These are phyloP conservation scores for Penicillium verrucosum DNA, from an alignment of 2,329 filamentous ascomycete species.

Conservation along the genomic window DNA sequence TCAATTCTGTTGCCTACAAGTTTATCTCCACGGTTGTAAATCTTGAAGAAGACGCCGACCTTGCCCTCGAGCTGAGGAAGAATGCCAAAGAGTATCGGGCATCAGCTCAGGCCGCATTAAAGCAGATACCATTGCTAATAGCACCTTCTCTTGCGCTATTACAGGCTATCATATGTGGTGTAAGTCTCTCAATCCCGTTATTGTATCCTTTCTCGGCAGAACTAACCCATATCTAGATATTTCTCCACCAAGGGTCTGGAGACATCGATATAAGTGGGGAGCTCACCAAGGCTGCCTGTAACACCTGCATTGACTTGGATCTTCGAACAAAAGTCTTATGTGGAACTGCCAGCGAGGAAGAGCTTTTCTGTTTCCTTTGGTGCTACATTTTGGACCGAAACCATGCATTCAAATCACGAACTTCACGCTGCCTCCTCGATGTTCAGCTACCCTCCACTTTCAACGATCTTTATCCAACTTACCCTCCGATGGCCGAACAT, in stretches of 20 bases:
- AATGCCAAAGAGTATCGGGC: background rate
- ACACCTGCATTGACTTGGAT: constrained; percentile 18
- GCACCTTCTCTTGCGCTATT: constrained; percentile 12
- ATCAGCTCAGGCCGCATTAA: constrained; percentile 14
- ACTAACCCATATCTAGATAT: constrained; percentile 12
- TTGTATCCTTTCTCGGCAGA: background rate
- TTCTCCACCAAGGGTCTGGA: constrained; percentile 23
- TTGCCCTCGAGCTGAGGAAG: background rate
- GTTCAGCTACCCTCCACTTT: constrained; percentile 1
- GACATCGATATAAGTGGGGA: constrained; percentile 17
- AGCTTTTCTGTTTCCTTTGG: constrained; percentile 23
- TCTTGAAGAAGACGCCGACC: constrained; percentile 1
- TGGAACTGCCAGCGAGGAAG: constrained; percentile 12
- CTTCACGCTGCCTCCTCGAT: constrained; percentile 6
- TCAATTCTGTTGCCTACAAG: constrained; percentile 20
- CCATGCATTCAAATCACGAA: constrained; percentile 21
- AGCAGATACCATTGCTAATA: constrained; percentile 15
- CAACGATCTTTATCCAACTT: background rate
- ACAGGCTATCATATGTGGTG: constrained; percentile 13
- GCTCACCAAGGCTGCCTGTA: constrained; percentile 20
- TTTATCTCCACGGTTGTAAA: constrained; percentile 16
- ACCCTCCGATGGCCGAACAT: constrained; percentile 10
- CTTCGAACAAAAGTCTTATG: background rate
- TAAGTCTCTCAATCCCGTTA: background rate
- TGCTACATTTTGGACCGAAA: constrained; percentile 25